These are phyloP conservation scores for Leishmania aethiopica DNA, from an alignment of 208 protist species.

Conservation along the genomic window DNA sequence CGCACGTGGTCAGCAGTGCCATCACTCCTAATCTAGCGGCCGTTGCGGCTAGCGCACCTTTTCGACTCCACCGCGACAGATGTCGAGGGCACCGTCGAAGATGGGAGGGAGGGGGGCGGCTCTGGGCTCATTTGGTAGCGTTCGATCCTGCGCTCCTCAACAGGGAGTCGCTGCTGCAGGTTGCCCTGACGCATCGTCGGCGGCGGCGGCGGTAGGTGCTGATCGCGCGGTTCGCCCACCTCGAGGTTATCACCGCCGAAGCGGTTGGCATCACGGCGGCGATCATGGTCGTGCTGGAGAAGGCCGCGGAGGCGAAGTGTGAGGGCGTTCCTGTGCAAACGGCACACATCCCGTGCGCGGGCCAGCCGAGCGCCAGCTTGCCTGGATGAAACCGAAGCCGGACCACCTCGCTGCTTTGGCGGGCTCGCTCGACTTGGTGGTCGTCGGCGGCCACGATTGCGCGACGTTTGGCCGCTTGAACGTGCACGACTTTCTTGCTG, in stretches of 20 bases:
- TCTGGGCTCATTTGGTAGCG: slow-evolving; percentile 58
- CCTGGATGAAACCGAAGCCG: slow-evolving; percentile 79
- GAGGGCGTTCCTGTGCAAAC: slow-evolving; percentile 66
- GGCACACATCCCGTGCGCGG: slow-evolving; percentile 32
- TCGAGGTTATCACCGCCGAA: slow-evolving; percentile 43
- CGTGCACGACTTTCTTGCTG: slow-evolving; percentile 55
- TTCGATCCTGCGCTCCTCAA: slow-evolving; percentile 67
- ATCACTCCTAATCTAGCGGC: not conserved
- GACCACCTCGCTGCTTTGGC: slow-evolving; percentile 44
- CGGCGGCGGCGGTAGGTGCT: slow-evolving; percentile 25
- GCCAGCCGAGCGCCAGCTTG: slow-evolving; percentile 43
- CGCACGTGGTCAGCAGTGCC: no score
- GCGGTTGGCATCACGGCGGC: slow-evolving; percentile 25
- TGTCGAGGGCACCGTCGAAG: not conserved
- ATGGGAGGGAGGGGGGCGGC: not conserved
- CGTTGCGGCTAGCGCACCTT: no score
- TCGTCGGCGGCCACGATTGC: slow-evolving; percentile 36
- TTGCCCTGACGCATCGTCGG: slow-evolving; percentile 31
- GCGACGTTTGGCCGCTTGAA: slow-evolving; percentile 54
- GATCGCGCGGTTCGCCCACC: slow-evolving; percentile 1
- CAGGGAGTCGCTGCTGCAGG: slow-evolving; percentile 27
- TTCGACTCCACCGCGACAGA: not conserved
- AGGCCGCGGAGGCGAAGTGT: slow-evolving; percentile 5
- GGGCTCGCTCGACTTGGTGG: not conserved
- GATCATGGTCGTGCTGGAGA: slow-evolving; percentile 41